A percentile compares a stretch with the other conserved stretches of the same genome.
Evolutionary conservation across 805 yeast species (phyloP).

Genomic region (Myxozyma sirexii): DNA sequence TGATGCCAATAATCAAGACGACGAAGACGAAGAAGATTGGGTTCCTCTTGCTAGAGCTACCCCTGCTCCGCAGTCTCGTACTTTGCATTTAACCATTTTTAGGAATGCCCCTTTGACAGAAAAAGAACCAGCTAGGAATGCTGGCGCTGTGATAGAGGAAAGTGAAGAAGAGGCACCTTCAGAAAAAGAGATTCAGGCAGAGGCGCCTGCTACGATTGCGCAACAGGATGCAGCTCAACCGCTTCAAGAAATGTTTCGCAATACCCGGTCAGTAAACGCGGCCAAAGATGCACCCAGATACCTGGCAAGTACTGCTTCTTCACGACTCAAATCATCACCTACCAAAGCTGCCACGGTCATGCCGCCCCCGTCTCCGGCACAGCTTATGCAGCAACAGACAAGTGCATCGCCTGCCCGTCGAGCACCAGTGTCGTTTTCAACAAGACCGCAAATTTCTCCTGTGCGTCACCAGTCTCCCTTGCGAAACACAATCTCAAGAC

Average conservation of each 20-base stretch:
- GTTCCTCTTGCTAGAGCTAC: constrained; percentile 32
- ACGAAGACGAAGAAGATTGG: constrained; percentile 37
- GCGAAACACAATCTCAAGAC: constrained; percentile 7
- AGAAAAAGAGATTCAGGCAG: not conserved
- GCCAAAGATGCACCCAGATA: constrained; percentile 10
- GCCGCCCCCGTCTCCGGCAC: constrained; percentile 8
- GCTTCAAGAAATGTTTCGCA: not conserved
- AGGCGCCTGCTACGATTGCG: not conserved
- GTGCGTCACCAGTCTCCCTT: constrained; percentile 14
- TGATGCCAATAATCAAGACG: not conserved
- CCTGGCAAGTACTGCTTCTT: constrained; percentile 22
- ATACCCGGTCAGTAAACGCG: not conserved
- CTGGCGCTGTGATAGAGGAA: constrained; percentile 7
- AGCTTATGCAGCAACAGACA: not conserved
- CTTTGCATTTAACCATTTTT: not conserved
- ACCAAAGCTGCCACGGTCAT: not conserved
- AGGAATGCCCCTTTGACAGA: not conserved
- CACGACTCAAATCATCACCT: constrained; percentile 20
- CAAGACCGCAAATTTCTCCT: constrained; percentile 13
- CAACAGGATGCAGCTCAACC: not conserved
- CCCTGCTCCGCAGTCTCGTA: constrained; percentile 26
- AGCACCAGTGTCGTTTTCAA: constrained; percentile 7
- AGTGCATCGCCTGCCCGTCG: not conserved
- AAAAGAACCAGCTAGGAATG: not conserved
- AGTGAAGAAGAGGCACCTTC: constrained; percentile 9